A percentile compares a stretch with the other conserved stretches of the same genome.
Evolutionary conservation across 805 yeast species (phyloP).

Genomic region (Nakazawaea ambrosiae): DNA sequence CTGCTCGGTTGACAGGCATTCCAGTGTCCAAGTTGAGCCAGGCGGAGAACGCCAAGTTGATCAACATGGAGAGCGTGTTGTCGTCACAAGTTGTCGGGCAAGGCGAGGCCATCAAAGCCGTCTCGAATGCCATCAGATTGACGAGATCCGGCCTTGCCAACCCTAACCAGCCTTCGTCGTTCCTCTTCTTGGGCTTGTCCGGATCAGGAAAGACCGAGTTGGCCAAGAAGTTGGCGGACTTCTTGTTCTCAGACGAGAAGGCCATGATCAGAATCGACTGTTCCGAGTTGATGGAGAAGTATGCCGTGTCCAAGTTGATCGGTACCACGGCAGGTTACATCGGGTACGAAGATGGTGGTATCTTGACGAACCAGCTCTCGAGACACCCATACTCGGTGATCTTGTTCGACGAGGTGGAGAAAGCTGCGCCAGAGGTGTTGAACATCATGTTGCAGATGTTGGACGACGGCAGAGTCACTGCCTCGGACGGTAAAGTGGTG

Average conservation of each 20-base stretch:
- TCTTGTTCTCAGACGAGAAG: constrained; percentile 90
- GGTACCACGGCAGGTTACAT: constrained; percentile 98
- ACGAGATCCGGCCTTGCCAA: constrained; percentile 92
- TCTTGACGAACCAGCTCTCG: constrained; percentile 84
- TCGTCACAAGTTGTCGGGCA: constrained; percentile 89
- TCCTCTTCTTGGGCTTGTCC: constrained; percentile 87
- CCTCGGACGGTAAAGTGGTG: constrained; percentile 89
- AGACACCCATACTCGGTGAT: constrained; percentile 95
- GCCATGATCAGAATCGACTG: constrained; percentile 98
- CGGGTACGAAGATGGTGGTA: constrained; percentile 97
- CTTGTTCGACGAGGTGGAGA: constrained; percentile 94
- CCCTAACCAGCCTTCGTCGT: constrained; percentile 95
- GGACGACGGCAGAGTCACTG: constrained; percentile 94
- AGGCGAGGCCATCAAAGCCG: constrained; percentile 92
- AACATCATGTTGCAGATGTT: constrained; percentile 86
- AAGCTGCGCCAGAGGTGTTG: constrained; percentile 96
- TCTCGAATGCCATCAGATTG: constrained; percentile 88
- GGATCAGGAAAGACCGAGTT: constrained; percentile 99
- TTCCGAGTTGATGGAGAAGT: constrained; percentile 91
- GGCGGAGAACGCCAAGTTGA: constrained; percentile 89
- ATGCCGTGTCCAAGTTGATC: constrained; percentile 88
- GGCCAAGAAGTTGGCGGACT: constrained; percentile 95
- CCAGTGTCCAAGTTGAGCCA: constrained; percentile 93
- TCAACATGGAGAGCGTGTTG: constrained; percentile 87
- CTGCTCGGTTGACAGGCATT: constrained; percentile 93